These are phyloP conservation scores for Podospora conica DNA, from an alignment of 495 filamentous ascomycete genomes.

Conservation along the genomic window DNA sequence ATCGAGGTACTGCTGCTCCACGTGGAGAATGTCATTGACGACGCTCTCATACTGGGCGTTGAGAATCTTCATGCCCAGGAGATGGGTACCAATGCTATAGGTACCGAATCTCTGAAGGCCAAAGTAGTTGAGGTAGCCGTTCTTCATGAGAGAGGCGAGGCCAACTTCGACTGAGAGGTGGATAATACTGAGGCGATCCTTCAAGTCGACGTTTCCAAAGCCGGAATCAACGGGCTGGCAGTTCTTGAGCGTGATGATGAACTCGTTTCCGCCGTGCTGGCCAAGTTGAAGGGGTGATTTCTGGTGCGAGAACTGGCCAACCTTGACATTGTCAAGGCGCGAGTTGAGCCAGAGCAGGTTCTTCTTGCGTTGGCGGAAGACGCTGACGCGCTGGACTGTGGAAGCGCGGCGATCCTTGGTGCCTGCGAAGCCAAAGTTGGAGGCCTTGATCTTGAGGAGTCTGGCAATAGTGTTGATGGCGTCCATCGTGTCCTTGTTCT, in stretches of 20 bases:
- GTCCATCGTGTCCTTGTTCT: slow-evolving; percentile 98
- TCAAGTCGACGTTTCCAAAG: slow-evolving; percentile 36
- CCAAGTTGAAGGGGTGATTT: slow-evolving; percentile 68
- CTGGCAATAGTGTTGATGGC: slow-evolving; percentile 66
- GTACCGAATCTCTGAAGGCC: slow-evolving; percentile 92
- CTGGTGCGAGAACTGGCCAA: slow-evolving; percentile 75
- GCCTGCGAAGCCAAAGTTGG: slow-evolving; percentile 76
- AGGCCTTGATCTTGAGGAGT: slow-evolving; percentile 58
- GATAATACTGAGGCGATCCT: slow-evolving; percentile 31
- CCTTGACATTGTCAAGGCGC: slow-evolving; percentile 52
- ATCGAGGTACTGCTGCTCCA: slow-evolving; percentile 35
- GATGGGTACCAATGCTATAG: slow-evolving; percentile 72
- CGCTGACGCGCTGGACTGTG: slow-evolving; percentile 78
- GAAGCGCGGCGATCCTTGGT: slow-evolving; percentile 91
- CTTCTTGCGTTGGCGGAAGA: slow-evolving; percentile 56
- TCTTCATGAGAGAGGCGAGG: slow-evolving; percentile 49
- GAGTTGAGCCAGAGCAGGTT: slow-evolving; percentile 57
- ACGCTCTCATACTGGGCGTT: slow-evolving; percentile 73
- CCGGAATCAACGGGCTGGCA: slow-evolving; percentile 52
- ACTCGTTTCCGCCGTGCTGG: slow-evolving; percentile 82
- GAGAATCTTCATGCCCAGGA: slow-evolving; percentile 75
- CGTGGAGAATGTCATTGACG: slow-evolving; percentile 60
- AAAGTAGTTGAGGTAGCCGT: slow-evolving; percentile 94
- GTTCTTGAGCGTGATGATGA: slow-evolving; percentile 81
- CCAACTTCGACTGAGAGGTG: slow-evolving; percentile 35